phyloP scores from a whole-genome alignment of 2,329 filamentous ascomycete species.

The Bipolaris sorokiniana region DNA sequence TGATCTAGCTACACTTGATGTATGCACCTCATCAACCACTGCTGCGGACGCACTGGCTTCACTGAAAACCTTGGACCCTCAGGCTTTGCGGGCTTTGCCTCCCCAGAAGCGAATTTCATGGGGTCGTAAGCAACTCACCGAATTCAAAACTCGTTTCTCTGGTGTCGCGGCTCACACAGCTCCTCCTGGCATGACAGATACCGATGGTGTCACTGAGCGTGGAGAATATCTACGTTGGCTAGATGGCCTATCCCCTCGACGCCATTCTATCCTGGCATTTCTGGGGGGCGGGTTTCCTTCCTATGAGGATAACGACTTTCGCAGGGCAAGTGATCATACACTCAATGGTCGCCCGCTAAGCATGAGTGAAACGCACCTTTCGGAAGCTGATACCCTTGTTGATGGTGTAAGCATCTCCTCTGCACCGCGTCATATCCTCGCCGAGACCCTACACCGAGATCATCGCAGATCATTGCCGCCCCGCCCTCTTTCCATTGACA shows the following conservation, averaged over 20 bases:
- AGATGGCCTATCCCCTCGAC: slow-evolving; percentile 1
- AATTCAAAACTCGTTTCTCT: slow-evolving; percentile 15
- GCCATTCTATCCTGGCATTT: slow-evolving; percentile 7
- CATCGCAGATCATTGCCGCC: slow-evolving; percentile 10
- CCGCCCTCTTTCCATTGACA: slow-evolving; percentile 13
- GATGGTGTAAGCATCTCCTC: slow-evolving; percentile 9
- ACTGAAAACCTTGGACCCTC: slow-evolving; percentile 13
- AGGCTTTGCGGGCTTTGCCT: slow-evolving; percentile 19
- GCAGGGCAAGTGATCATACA: background rate
- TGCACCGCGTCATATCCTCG: background rate
- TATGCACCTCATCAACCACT: slow-evolving; percentile 6
- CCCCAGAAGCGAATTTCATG: slow-evolving; percentile 20
- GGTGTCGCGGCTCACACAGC: slow-evolving; percentile 3
- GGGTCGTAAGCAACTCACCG: slow-evolving; percentile 27
- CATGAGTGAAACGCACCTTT: slow-evolving; percentile 18
- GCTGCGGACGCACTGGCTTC: slow-evolving; percentile 13
- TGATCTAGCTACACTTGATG: background rate
- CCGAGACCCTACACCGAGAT: slow-evolving; percentile 9
- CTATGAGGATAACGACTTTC: slow-evolving; percentile 2
- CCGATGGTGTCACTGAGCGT: slow-evolving; percentile 5
- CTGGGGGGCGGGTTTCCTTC: slow-evolving; percentile 7
- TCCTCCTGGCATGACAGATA: slow-evolving; percentile 12
- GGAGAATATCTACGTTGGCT: background rate
- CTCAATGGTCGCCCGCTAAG: slow-evolving; percentile 6
- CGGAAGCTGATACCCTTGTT: slow-evolving; percentile 17